Conservation (phyloP, 352 stramenopile genomes). For the Phytopythium sindhum region DNA sequence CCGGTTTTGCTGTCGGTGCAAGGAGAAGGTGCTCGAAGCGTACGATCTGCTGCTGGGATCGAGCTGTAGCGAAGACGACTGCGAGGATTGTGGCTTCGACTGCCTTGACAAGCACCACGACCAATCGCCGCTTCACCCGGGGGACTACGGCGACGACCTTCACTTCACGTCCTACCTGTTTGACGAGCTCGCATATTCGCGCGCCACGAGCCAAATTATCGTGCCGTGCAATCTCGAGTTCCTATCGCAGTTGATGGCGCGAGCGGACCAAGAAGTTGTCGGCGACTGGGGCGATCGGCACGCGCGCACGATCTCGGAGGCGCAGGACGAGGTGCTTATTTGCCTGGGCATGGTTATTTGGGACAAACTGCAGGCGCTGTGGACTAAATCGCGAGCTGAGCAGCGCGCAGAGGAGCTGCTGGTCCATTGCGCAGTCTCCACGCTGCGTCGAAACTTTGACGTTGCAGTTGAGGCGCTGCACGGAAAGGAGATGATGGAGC, state of each 20-base stretch:
- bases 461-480: slow-evolving; percentile 80
- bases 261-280: slow-evolving; percentile 79
- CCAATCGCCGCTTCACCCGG: slow-evolving; percentile 19
- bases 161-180: slow-evolving; percentile 87
- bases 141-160: slow-evolving; percentile 76
- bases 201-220: slow-evolving; percentile 76
- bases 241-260: slow-evolving; percentile 81
- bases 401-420: slow-evolving; percentile 78
- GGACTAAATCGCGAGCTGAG: slow-evolving; percentile 70
- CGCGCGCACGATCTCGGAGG: slow-evolving; percentile 79
- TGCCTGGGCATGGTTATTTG: slow-evolving; percentile 87
- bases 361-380: slow-evolving; percentile 86
- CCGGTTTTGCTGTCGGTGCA: slow-evolving; percentile 86
- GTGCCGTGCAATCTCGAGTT: slow-evolving; percentile 85
- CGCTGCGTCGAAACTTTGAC: slow-evolving; percentile 80
- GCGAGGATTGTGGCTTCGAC: slow-evolving; percentile 80
- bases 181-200: slow-evolving; percentile 81
- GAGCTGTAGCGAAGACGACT: slow-evolving; percentile 84
- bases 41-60: slow-evolving; percentile 85
- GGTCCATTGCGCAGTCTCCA: slow-evolving; percentile 73
- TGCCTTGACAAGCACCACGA: slow-evolving; percentile 77
- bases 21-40: slow-evolving; percentile 86
- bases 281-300: slow-evolving; percentile 82
- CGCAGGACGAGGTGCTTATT: slow-evolving; percentile 84
- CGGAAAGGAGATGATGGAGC: slow-evolving; percentile 86